Evolutionary conservation across 129 eudicot species (phyloP).

Genomic region (Calendula officinalis): DNA sequence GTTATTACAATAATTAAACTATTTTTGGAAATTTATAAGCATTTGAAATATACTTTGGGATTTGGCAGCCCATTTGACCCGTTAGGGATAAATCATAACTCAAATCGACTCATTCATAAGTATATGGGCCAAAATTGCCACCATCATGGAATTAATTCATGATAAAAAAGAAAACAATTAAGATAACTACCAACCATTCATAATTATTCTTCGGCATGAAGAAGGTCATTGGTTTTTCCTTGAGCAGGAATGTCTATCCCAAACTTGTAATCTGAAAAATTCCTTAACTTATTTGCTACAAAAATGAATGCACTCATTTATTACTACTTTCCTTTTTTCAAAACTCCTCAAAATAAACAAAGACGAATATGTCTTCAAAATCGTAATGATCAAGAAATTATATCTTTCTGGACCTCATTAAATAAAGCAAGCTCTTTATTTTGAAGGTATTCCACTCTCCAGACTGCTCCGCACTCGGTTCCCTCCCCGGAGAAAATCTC

Average conservation of each 20-base stretch:
- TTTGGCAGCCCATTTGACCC: no score
- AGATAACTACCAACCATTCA: constrained; percentile 57
- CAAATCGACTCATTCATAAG: no score
- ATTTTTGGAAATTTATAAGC: no score
- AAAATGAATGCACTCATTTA: neutral
- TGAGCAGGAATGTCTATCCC: constrained; percentile 26
- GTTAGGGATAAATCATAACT: no score
- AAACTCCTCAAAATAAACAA: no score
- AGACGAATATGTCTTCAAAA: no score
- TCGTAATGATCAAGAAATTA: constrained; percentile 29
- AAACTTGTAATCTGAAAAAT: constrained; percentile 56
- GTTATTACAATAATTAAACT: no score
- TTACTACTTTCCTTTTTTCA: no score
- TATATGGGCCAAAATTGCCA: no score
- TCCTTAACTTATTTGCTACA: constrained; percentile 57
- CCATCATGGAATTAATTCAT: no score
- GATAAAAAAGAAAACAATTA: neutral
- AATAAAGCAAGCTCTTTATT: constrained; percentile 73
- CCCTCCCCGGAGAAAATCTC: constrained; percentile 70
- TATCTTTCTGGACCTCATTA: constrained; percentile 82
- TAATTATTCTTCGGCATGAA: constrained; percentile 74
- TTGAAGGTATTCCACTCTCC: constrained; percentile 23
- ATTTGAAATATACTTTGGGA: no score
- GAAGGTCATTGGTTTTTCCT: constrained; percentile 85
- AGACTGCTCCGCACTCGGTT: constrained; percentile 56